Evolutionary conservation across 2,329 filamentous ascomycete genomes (phyloP), one percentile per base, ranked within the genome.

Genomic region (Diaporthe nobilis): DNA sequence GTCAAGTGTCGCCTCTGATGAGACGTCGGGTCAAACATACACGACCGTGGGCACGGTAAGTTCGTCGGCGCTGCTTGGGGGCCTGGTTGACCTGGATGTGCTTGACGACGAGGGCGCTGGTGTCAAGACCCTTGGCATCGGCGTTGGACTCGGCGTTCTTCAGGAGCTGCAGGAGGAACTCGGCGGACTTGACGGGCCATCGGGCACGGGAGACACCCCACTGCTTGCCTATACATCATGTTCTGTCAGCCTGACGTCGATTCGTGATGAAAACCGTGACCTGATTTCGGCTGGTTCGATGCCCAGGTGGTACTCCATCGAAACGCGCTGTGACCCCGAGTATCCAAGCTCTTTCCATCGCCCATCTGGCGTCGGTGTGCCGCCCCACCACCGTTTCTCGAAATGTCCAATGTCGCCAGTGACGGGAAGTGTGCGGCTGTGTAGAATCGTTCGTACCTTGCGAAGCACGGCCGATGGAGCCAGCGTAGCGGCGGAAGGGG

Each of bases 61-160:
- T 99, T 88, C 97, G 94, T 90, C 97, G 93, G 87, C 97, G 94
- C 92, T 98, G 96, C 94, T 98, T 98, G 85, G 97, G 97, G 83
- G 97, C 97, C 92, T 99, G 97, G 95, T 99, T 99, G 92, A 99
- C 97, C 92, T 99, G 97, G 90, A 99, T 99, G 94, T 98, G 97
- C 95, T 98, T 98, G 90, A 99, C 94, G 86, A 98, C 90, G 86
- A 99, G 91, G 92, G 97, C 97, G 90, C 93, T 93, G 86, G 96
- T 98, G 90, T 99, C 95, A 85, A 98, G 95, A 84, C 96, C 95
- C 92, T 98, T 98, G 88, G 94, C 94, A 84, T 98, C 96, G 86
- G 95, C 95, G 89, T 98, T 98, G 90, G 95, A 93, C 91, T 98
- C 95, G 82, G 95, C 95, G 90, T 98, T 98, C 92, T 96, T 97